Evolutionary conservation across 2,329 filamentous ascomycete genomes (phyloP).

Genomic region (Parastagonospora nodorum): DNA sequence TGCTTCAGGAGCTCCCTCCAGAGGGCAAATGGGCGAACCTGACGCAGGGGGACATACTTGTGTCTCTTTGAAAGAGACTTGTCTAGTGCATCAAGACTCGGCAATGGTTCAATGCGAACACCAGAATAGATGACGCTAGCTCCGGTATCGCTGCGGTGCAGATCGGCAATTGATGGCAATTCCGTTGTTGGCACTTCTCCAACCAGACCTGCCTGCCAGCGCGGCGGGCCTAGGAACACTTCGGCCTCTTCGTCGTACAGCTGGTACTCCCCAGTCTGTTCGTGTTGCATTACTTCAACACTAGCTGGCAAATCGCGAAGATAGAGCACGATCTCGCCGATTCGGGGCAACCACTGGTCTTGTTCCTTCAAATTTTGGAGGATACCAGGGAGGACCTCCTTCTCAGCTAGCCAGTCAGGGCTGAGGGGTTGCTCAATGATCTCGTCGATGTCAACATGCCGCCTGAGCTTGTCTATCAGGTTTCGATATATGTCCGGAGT

Average conservation of each 20-base stretch:
- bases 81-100: constrained; percentile 55
- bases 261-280: constrained; percentile 21
- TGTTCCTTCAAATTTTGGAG: constrained; percentile 51
- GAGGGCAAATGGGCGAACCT: constrained; percentile 60
- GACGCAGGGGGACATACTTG: constrained; percentile 59
- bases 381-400: constrained; percentile 48
- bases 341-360: constrained; percentile 58
- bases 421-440: constrained; percentile 56
- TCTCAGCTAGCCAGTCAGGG: constrained; percentile 62
- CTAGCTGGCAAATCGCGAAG: constrained; percentile 39
- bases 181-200: constrained; percentile 55
- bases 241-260: constrained; percentile 25
- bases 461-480: constrained; percentile 55
- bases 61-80: constrained; percentile 60
- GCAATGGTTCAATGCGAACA: constrained; percentile 62
- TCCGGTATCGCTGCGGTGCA: constrained; percentile 48
- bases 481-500: constrained; percentile 59
- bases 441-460: constrained; percentile 49
- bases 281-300: constrained; percentile 38
- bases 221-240: constrained; percentile 47
- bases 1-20: constrained; percentile 57
- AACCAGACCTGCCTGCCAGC: constrained; percentile 64
- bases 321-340: constrained; percentile 64
- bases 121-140: constrained; percentile 57
- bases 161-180: constrained; percentile 50